phyloP scores from a whole-genome alignment of 2,329 filamentous ascomycete species.

The Fusarium buxicola region DNA sequence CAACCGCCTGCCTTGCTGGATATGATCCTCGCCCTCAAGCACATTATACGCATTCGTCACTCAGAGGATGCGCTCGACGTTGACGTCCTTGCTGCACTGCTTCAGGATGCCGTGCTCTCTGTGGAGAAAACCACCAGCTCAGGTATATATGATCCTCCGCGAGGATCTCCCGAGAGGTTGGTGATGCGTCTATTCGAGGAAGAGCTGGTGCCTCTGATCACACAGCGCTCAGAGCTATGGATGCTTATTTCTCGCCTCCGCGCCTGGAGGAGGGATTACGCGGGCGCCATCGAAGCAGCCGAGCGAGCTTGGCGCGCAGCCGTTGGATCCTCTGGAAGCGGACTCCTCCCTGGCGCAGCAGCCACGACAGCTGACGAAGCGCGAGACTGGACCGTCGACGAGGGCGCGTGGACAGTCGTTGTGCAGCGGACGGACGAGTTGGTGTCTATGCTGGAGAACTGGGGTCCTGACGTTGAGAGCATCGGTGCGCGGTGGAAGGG shows the following conservation, averaged over 20 bases:
- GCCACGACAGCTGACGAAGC: constrained; percentile 47
- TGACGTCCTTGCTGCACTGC: constrained; percentile 76
- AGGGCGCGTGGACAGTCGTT: constrained; percentile 75
- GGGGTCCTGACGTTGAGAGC: constrained; percentile 72
- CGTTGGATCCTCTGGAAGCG: constrained; percentile 61
- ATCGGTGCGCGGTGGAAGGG: constrained; percentile 87
- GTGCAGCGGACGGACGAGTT: constrained; percentile 84
- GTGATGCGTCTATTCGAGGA: constrained; percentile 80
- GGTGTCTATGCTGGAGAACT: constrained; percentile 84
- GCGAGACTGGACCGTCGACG: constrained; percentile 62
- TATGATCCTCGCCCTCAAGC: constrained; percentile 78
- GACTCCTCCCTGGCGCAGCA: constrained; percentile 58
- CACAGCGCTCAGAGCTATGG: constrained; percentile 81
- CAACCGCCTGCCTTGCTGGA: constrained; percentile 80
- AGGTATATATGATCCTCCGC: constrained; percentile 54
- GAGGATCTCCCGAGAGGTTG: constrained; percentile 71
- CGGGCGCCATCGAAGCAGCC: constrained; percentile 80
- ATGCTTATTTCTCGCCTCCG: constrained; percentile 76
- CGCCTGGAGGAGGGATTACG: constrained; percentile 77
- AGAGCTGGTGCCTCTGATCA: constrained; percentile 84
- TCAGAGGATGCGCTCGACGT: constrained; percentile 84
- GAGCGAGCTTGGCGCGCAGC: constrained; percentile 91
- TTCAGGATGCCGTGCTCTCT: constrained; percentile 74
- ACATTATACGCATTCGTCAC: constrained; percentile 80
- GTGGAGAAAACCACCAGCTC: constrained; percentile 50